Conservation (phyloP, 2,329 filamentous ascomycete species). For the Xylariomycetidae sp. region DNA sequence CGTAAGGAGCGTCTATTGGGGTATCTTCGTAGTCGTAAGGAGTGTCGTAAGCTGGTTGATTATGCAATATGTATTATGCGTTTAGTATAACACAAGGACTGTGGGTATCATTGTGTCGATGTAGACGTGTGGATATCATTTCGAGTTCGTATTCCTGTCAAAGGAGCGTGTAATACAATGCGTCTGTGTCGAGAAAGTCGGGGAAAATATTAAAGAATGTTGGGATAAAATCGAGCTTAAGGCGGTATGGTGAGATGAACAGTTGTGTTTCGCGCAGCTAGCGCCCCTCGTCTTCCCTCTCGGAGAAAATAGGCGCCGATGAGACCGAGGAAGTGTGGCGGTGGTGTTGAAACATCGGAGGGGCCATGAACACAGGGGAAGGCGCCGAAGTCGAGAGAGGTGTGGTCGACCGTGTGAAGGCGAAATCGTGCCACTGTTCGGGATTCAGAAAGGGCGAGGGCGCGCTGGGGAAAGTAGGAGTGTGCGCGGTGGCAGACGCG, state of each 20-base stretch:
- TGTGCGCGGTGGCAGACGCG: constrained; percentile 23
- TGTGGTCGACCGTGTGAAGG: constrained; percentile 34
- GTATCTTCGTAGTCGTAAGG: constrained; percentile 36
- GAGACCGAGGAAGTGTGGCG: constrained; percentile 30
- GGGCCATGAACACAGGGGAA: constrained; percentile 29
- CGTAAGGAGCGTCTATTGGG: constrained; percentile 42
- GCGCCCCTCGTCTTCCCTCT: constrained; percentile 31
- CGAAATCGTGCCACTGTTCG: constrained; percentile 36
- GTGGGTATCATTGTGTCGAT: constrained; percentile 33
- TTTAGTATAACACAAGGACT: constrained; percentile 27
- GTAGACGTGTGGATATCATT: constrained; percentile 26
- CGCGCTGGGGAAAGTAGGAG: constrained; percentile 32
- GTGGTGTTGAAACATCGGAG: constrained; percentile 32
- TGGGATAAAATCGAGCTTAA: constrained; percentile 13
- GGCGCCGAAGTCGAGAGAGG: constrained; percentile 29
- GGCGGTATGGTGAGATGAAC: constrained; percentile 5
- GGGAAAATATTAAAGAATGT: too few species aligned
- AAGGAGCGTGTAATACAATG: constrained; percentile 32
- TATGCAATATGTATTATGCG: constrained; percentile 26
- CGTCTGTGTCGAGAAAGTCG: too few species aligned
- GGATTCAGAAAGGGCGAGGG: constrained; percentile 42
- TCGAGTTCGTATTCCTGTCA: constrained; percentile 26
- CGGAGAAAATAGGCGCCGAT: constrained; percentile 27
- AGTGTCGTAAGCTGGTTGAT: constrained; percentile 31
- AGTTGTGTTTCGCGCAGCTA: constrained; percentile 5